Evolutionary conservation across 495 filamentous ascomycete species (phyloP), one percentile per base, ranked within the genome.

Genomic region (Hypoxylon fuscum): DNA sequence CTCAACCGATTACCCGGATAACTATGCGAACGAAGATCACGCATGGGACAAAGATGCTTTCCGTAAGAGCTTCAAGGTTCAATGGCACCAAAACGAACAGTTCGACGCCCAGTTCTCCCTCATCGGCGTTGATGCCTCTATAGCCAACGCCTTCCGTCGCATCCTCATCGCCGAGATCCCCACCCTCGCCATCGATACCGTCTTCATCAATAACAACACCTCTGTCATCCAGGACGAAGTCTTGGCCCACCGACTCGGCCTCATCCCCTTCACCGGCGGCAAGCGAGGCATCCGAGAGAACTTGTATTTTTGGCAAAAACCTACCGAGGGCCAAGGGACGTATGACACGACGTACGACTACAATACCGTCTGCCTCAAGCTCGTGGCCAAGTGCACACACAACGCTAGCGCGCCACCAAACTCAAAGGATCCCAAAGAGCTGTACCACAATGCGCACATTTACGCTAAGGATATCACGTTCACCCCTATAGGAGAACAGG

Each of bases 181-280:
- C 17, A 92, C 90, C 2, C 81, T 99, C 41, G 96, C 96, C 62
- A 94, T 99, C 68, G 96, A 98, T 77, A 83, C 81, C 35, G 91
- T 96, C 71, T 98, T 88, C 78, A 84, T 98, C 42, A 79, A 89
- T 68, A 93, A 96, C 80, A 99, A 99, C 79, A 98, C 93, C 52
- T 95, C 90, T 9, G 89, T 99, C 17, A 94, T 99, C 68, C 93
- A 96, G 72, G 96, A 99, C 73, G 96, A 99, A 75, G 93, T 99
- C 1, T 88, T 99, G 34, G 85, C 92, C 1, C 88, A 91, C 68
- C 85, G 96, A 15, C 81, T 99, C 18, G 96, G 96, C 38, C 84
- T 98, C 34, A 88, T 99, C 48, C 96, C 96, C 6, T 86, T 99
- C 51, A 88, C 85, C 29, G 95, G 90, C 60, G 83, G 85, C 46